These are phyloP conservation scores for Coemansia sp. DNA, from an alignment of 192 early-diverging fungal species.

Conservation along the genomic window DNA sequence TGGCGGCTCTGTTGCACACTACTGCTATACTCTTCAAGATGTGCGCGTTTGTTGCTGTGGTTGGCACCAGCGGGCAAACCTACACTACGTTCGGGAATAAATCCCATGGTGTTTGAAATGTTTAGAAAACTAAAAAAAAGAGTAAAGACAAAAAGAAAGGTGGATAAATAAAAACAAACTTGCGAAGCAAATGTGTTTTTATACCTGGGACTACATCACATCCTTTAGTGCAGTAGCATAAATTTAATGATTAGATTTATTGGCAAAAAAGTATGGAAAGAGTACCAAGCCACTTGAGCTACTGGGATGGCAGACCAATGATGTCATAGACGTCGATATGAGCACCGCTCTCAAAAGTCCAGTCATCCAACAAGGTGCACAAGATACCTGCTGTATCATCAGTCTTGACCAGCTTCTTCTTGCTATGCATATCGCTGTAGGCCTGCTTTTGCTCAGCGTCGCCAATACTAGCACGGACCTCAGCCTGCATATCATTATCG, in stretches of 20 bases:
- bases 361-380: constrained; percentile 60
- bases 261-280: neutral
- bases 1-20: too few relatives aligned
- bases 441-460: constrained; percentile 63
- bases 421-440: constrained; percentile 65
- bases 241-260: neutral
- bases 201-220: too few relatives aligned
- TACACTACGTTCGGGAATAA: too few relatives aligned
- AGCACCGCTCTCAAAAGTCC: constrained; percentile 61
- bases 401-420: constrained; percentile 69
- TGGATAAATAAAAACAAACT: too few relatives aligned
- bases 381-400: constrained; percentile 65
- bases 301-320: constrained; percentile 12
- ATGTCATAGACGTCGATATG: constrained; percentile 74
- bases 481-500: constrained; percentile 78
- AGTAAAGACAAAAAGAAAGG: too few relatives aligned
- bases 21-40: too few relatives aligned
- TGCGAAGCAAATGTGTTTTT: too few relatives aligned
- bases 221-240: neutral
- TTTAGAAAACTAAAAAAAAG: too few relatives aligned
- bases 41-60: too few relatives aligned
- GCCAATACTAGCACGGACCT: constrained; percentile 69
- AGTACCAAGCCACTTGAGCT: neutral
- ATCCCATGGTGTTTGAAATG: too few relatives aligned
- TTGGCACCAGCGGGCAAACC: too few relatives aligned